These are phyloP conservation scores for Nicotiana knightiana DNA, from an alignment of 257 asterid genomes.

Conservation along the genomic window DNA sequence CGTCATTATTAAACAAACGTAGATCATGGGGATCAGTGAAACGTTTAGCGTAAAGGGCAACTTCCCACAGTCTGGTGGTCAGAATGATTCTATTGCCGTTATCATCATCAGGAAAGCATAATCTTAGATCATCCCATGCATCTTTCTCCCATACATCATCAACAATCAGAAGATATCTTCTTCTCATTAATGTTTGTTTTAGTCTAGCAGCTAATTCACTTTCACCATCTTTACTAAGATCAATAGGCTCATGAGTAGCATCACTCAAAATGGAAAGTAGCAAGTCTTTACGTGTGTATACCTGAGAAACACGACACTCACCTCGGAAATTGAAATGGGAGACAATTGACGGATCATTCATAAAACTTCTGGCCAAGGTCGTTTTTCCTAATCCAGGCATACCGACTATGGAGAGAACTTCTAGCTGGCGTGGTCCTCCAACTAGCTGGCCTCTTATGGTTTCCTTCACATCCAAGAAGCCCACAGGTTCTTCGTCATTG, in stretches of 20 bases:
- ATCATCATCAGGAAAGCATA: neutral
- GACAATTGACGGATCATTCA: neutral
- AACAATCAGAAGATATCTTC: slow-evolving; percentile 11
- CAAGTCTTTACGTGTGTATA: neutral
- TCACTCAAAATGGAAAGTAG: neutral
- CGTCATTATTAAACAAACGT: neutral
- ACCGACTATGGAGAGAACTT: slow-evolving; percentile 17
- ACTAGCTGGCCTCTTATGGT: neutral
- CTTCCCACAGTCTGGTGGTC: slow-evolving; percentile 2
- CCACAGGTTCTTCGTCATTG: neutral
- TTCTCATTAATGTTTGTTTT: neutral
- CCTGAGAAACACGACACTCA: slow-evolving; percentile 14
- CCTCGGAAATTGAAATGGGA: neutral
- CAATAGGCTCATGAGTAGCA: neutral
- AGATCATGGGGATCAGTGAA: neutral
- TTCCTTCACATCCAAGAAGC: neutral
- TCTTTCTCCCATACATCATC: slow-evolving; percentile 14
- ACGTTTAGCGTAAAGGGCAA: neutral
- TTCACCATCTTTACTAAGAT: neutral
- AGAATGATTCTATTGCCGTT: slow-evolving; percentile 17
- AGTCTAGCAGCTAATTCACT: neutral
- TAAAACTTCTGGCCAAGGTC: slow-evolving; percentile 5
- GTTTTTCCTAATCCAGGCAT: slow-evolving; percentile 20
- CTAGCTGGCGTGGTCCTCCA: neutral
- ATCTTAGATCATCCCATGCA: slow-evolving; percentile 9